Evolutionary conservation across 306 rosid species (phyloP), one percentile per base, ranked within the genome.

Genomic region (Castanopsis chinensis): DNA sequence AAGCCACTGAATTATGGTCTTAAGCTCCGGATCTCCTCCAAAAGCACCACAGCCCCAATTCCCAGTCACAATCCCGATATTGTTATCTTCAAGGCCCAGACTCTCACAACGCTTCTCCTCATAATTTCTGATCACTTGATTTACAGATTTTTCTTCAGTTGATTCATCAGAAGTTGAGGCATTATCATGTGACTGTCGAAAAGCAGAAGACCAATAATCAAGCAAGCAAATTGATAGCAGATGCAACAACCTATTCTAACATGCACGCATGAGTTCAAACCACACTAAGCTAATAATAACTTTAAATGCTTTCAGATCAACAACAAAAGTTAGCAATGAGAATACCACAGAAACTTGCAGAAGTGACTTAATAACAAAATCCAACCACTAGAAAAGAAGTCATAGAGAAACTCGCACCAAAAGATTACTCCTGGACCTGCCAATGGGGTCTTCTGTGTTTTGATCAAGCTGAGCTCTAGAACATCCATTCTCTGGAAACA

Each of bases 11-110:
- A 94, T 83, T 60, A 92, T 83, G 80, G 93, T 8, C 90, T 94
- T 94, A 30, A 94, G 83, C 86, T 92, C 89, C 64, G 97, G 99
- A 85, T 94, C 99, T 75, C 99, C 99, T 69, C 97, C 97, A 83
- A 94, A 94, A 30, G 95, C 97, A 69, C 97, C 97, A 52, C 99
- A 94, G 73, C 99, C 99, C 99, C 97, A 94, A 82, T 94, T 94
- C 57, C 97, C 99, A 33, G 99, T 94, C 30, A 86, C 97, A 86
- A 94, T 49, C 81, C 97, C 99, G 77, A 91, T 56, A 76, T 76
- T 49, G 17, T 49, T 79, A 71, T 72, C 81, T 72, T 53, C 81
- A 28, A 45, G 45, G 35, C 68, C 85, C 81, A 56, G 79, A 81
- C 25, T 60, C 63, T 59, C 77, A 20, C 69, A 71, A 69, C 82